A percentile compares a stretch with the other conserved stretches of the same genome.
Conservation (phyloP, 1,139 yeast species). For the Groenewaldozyma auringiensis region DNA sequence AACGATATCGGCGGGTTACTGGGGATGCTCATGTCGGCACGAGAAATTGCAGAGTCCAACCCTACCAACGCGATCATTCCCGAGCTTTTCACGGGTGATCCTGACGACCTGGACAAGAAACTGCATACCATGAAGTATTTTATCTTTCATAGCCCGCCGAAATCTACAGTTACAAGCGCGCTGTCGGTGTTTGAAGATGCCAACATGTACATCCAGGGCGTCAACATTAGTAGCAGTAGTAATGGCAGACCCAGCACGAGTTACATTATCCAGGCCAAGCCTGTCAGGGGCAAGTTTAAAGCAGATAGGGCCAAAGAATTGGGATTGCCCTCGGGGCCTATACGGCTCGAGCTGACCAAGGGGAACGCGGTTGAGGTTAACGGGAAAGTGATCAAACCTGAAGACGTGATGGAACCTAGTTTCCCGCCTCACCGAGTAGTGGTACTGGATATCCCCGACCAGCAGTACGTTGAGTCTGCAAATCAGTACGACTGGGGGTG, state of each 20-base stretch:
- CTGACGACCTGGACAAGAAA: conserved; percentile 36
- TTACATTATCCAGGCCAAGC: conserved; percentile 57
- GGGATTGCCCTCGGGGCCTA: conserved; percentile 62
- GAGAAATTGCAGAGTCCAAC: conserved; percentile 41
- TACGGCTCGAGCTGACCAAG: conserved; percentile 50
- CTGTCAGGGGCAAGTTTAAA: conserved; percentile 73
- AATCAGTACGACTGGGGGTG: conserved; percentile 20
- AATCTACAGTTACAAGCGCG: conserved; percentile 36
- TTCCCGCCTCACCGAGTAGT: conserved; percentile 53
- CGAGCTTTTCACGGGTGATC: conserved; percentile 39
- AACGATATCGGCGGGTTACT: conserved; percentile 78
- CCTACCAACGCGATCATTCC: conserved; percentile 50
- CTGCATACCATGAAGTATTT: conserved; percentile 81
- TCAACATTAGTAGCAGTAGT: conserved; percentile 26
- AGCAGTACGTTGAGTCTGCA: conserved; percentile 38
- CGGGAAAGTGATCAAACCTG: conserved; percentile 56
- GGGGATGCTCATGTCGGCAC: conserved; percentile 72
- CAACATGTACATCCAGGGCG: conserved; percentile 45
- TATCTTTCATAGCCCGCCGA: conserved; percentile 74
- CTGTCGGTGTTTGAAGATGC: conserved; percentile 39
- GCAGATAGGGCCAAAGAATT: conserved; percentile 55
- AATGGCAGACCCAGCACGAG: conserved; percentile 31
- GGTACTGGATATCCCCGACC: conserved; percentile 66
- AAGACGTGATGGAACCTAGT: conserved; percentile 63
- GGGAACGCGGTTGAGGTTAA: conserved; percentile 53